These are phyloP conservation scores for Rhizophagus clarus DNA, from an alignment of 192 early-diverging fungal genomes.

Conservation along the genomic window DNA sequence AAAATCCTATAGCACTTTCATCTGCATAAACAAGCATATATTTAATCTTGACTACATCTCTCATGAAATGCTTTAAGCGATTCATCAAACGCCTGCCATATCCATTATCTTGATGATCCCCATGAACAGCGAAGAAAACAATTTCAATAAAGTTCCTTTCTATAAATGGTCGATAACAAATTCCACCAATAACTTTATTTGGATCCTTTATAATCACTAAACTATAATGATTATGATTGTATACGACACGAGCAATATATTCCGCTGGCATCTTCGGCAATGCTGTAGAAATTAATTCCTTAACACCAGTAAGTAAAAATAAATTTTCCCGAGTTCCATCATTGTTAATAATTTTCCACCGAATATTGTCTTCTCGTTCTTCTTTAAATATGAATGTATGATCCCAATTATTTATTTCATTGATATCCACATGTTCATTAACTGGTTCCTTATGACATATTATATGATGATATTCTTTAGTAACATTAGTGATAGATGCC, in stretches of 20 bases:
- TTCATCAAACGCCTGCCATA: conserved; percentile 97
- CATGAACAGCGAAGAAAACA: conserved; percentile 95
- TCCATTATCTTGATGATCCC: conserved; percentile 93
- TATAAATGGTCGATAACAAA: conserved; percentile 92
- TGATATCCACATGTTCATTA: not conserved
- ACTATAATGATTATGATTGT: conserved; percentile 88
- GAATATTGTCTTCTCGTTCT: not conserved
- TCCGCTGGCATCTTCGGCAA: conserved; percentile 99
- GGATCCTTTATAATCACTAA: conserved; percentile 70
- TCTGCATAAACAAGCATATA: conserved; percentile 98
- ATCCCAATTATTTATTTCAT: not conserved
- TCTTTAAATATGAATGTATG: not conserved
- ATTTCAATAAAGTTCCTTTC: conserved; percentile 94
- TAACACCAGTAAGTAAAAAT: conserved; percentile 89
- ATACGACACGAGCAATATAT: conserved; percentile 95
- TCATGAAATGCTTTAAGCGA: conserved; percentile 93
- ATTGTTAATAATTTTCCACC: conserved; percentile 76
- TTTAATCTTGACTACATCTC: conserved; percentile 65
- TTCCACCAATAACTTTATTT: conserved; percentile 86
- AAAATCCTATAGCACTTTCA: conserved; percentile 98
- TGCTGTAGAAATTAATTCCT: conserved; percentile 96
- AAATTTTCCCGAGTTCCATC: conserved; percentile 79
- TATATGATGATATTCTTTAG: not conserved
- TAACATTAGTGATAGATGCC: not conserved
- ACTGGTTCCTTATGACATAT: not conserved